Evolutionary conservation across 1,284 basidiomycete genomes (phyloP).

Genomic region (Xerocomus amazonicus): DNA sequence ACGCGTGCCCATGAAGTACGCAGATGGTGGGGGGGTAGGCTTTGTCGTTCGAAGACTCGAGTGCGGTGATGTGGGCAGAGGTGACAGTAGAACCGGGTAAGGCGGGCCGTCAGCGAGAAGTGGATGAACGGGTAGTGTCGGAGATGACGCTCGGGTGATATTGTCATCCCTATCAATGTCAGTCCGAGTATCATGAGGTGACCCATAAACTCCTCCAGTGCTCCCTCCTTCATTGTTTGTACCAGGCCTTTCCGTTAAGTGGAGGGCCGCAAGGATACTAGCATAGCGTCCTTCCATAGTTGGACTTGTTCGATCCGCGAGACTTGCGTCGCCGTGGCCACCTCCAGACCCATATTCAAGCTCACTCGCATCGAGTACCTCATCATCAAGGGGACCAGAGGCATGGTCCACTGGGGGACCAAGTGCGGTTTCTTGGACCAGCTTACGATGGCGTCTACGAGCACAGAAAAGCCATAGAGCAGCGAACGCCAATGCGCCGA

Average conservation of each 20-base stretch:
- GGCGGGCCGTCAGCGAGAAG: conserved; percentile 12
- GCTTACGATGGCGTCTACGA: conserved; percentile 26
- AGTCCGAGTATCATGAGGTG: conserved; percentile 12
- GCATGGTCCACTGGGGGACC: conserved; percentile 7
- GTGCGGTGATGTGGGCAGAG: conserved; percentile 13
- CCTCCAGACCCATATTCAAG: conserved; percentile 4
- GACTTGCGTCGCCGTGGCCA: not conserved
- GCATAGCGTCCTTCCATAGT: conserved; percentile 28
- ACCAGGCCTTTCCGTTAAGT: conserved; percentile 13
- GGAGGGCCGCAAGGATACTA: conserved; percentile 26
- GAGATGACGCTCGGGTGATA: conserved; percentile 20
- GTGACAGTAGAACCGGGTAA: conserved; percentile 23
- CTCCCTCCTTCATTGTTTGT: conserved; percentile 21
- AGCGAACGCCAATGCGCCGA: conserved; percentile 26
- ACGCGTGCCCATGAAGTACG: conserved; percentile 18
- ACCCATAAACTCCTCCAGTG: conserved; percentile 30
- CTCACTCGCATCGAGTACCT: conserved; percentile 18
- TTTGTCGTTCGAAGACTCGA: conserved; percentile 11
- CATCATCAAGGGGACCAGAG: conserved; percentile 22
- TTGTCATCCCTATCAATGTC: conserved; percentile 9
- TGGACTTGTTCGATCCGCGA: not conserved
- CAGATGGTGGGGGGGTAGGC: conserved; percentile 27
- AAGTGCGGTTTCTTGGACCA: conserved; percentile 17
- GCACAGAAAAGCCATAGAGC: conserved; percentile 33
- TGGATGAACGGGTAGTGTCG: conserved; percentile 22